phyloP scores from a whole-genome alignment of 2,329 filamentous ascomycete genomes.

The Magnaporthiopsis incrustans region DNA sequence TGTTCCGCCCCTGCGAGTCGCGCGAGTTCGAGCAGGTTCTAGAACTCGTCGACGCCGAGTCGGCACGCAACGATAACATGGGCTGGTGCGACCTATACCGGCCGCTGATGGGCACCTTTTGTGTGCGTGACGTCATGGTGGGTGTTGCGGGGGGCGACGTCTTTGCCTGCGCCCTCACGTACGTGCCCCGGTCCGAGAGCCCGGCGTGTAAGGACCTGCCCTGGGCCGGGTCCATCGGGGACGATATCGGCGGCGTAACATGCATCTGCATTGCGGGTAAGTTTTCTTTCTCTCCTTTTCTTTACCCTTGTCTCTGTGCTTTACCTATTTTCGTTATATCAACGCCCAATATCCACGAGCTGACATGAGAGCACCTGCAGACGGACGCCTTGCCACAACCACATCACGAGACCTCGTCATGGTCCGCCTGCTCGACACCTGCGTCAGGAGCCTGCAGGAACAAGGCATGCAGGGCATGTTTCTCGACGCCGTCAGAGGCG shows the following conservation, averaged over 20 bases:
- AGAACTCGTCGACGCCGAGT: slow-evolving; percentile 41
- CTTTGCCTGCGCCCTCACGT: slow-evolving; percentile 47
- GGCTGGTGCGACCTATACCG: slow-evolving; percentile 55
- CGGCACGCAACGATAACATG: slow-evolving; percentile 36
- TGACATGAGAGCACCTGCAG: slow-evolving; percentile 18
- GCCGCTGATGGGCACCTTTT: slow-evolving; percentile 36
- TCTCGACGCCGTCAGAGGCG: slow-evolving; percentile 45
- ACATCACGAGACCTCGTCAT: slow-evolving; percentile 38
- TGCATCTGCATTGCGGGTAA: slow-evolving; percentile 51
- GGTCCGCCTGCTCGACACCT: slow-evolving; percentile 45
- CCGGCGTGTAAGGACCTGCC: slow-evolving; percentile 42
- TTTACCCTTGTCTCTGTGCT: background rate
- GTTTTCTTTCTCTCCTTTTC: slow-evolving; percentile 13
- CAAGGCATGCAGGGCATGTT: slow-evolving; percentile 47
- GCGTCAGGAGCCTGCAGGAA: slow-evolving; percentile 36
- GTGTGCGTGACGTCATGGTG: slow-evolving; percentile 45
- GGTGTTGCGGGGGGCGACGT: slow-evolving; percentile 40
- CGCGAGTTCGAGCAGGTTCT: slow-evolving; percentile 39
- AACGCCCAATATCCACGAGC: background rate
- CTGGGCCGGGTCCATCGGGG: slow-evolving; percentile 43
- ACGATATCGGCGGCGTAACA: slow-evolving; percentile 48
- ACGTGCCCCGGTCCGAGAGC: slow-evolving; percentile 38
- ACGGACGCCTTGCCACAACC: slow-evolving; percentile 33
- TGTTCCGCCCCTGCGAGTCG: slow-evolving; percentile 36
- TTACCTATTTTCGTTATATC: background rate